These are phyloP conservation scores for Apiotrichum domesticum DNA, from an alignment of 1,284 basidiomycete species.

Conservation along the genomic window DNA sequence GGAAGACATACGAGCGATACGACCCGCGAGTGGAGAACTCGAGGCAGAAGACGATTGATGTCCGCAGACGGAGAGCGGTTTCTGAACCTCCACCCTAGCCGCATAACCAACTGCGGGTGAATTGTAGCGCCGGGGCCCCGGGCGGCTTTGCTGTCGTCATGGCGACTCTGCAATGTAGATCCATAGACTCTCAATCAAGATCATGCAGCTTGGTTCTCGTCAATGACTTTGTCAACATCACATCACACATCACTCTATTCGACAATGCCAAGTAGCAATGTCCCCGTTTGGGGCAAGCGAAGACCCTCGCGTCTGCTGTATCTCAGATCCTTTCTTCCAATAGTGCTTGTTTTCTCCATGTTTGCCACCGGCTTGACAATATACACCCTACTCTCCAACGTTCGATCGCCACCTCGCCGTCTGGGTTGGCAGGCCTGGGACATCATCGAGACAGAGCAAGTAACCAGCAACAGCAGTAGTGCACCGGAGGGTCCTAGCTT, in stretches of 20 bases:
- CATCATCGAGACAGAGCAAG: conserved; percentile 45
- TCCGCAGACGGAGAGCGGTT: no score
- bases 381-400: conserved; percentile 48
- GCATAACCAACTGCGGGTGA: no score
- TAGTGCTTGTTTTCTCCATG: background rate
- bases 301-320: background rate
- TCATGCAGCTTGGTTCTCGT: no score
- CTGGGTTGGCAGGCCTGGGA: conserved; percentile 94
- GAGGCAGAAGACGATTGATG: no score
- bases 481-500: conserved; percentile 49
- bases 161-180: no score
- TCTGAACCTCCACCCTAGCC: no score
- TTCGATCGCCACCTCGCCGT: conserved; percentile 64
- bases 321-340: background rate
- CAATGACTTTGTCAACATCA: background rate
- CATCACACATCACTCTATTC: background rate
- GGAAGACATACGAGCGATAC: no score
- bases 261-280: no score
- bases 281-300: background rate
- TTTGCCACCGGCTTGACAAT: conserved; percentile 51
- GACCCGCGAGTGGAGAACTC: no score
- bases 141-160: no score
- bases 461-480: background rate
- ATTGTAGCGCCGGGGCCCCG: no score
- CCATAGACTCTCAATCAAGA: no score